Evolutionary conservation across 2,329 filamentous ascomycete genomes (phyloP).

Genomic region (Fusarium sp.): DNA sequence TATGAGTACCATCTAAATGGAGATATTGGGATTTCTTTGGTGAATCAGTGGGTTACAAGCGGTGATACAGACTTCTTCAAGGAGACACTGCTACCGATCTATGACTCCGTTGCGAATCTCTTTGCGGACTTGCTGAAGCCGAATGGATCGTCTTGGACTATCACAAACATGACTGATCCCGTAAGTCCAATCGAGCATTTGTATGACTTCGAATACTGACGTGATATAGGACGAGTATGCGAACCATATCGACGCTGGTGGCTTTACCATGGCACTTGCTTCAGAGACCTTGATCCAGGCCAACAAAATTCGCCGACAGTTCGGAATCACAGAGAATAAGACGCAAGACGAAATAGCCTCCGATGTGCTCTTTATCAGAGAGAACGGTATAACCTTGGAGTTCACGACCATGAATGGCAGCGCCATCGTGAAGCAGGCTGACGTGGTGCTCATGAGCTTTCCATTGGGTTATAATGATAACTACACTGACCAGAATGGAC

Average conservation of each 20-base stretch:
- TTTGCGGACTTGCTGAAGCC: neutral
- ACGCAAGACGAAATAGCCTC: neutral
- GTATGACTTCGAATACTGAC: accelerated
- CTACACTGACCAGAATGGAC: constrained; percentile 2
- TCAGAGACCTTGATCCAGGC: neutral
- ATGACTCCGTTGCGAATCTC: neutral
- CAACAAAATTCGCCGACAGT: neutral
- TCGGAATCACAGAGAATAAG: neutral
- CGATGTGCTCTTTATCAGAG: neutral
- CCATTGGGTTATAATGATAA: neutral
- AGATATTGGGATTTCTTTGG: neutral
- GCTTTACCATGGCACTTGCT: neutral
- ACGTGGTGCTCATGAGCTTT: neutral
- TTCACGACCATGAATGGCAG: constrained; percentile 2
- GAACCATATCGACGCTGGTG: neutral
- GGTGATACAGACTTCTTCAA: constrained; percentile 2
- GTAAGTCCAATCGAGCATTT: accelerated
- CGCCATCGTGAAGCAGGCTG: neutral
- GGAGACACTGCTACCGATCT: neutral
- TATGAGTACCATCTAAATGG: constrained; percentile 6
- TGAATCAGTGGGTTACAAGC: neutral
- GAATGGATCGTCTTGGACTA: neutral
- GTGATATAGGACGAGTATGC: neutral
- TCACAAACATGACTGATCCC: neutral
- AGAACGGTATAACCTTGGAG: neutral